Base-by-base conservation (phyloP, 2,329 filamentous ascomycete species). In the Fusarium keratoplasticum region DNA sequence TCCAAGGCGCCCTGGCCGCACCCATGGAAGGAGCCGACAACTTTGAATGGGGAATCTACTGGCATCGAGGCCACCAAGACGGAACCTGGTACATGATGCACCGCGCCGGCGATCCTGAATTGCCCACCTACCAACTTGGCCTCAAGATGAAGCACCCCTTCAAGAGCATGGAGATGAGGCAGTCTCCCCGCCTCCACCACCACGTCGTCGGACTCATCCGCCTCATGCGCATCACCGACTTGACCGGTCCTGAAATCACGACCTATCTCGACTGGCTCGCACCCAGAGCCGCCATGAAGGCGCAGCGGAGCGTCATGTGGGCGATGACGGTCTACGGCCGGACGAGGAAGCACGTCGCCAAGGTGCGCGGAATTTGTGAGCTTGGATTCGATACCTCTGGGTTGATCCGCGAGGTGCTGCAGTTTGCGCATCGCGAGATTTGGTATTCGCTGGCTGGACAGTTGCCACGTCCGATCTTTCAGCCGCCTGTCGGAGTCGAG, bases 1-100 rank as follows among this genome's bases (percentile, higher is more conserved):
- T 70, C 7, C 38, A 67, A 27, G 71, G 70, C 13, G 62, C 42
- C 25, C 10, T 52, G 25, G 25, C 25, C 11, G 47, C 76, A 7
- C 54, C 74, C 35, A 71, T 74, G 25, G 60, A 69, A 22, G 76
- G 66, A 6, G 70, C 69, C 7, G 79, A 81, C 42, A 79, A 83
- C 50, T 83, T 83, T 55, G 74, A 77, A 71, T 83, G 82, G 82
- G 82, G 81, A n/a, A 64, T 83, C 55, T 83, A 83, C 71, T 81
- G 77, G 69, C 79, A 83, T 61, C 77, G 78, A 40, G 65, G 63
- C 47, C 67, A 71, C 25, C 69, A 70, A 27, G 69, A 78, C 35
- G 77, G 81, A 25, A 78, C 76, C 10, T 79, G 78, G 79, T 81
- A 81, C 66, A 72, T 52, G 47, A 52, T 61, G 33, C 73, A 72